phyloP scores from a whole-genome alignment of 139 green algal genomes.

The Volvox africanus region DNA sequence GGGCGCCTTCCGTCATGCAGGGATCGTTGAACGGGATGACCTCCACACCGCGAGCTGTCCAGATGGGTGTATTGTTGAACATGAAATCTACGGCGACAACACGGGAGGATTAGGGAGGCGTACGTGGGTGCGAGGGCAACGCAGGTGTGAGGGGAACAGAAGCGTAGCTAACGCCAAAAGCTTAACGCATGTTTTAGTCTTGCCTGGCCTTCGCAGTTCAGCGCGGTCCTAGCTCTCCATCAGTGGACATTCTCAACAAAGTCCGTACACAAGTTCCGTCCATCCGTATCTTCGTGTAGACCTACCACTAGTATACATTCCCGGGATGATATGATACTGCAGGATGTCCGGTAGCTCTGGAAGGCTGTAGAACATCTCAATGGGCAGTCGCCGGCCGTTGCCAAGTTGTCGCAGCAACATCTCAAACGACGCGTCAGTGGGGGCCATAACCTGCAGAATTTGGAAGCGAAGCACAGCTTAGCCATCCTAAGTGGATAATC shows the following conservation, averaged over 20 bases:
- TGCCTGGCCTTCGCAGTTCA: too few relatives aligned
- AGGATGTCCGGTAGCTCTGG: slow-evolving; percentile 78
- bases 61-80: slow-evolving; percentile 77
- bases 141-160: too few relatives aligned
- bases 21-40: slow-evolving; percentile 73
- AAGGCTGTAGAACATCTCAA: slow-evolving; percentile 61
- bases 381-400: slow-evolving; percentile 57
- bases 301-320: slow-evolving; percentile 65
- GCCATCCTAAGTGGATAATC: too few relatives aligned
- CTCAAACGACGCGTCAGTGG: slow-evolving; percentile 72
- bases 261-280: too few relatives aligned
- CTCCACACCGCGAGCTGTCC: slow-evolving; percentile 67
- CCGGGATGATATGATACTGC: slow-evolving; percentile 76
- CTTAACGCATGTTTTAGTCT: too few relatives aligned
- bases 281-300: not conserved
- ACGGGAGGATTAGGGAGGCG: not conserved
- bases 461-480: too few relatives aligned
- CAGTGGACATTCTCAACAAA: too few relatives aligned
- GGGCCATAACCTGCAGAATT: slow-evolving; percentile 65
- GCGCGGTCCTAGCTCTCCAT: too few relatives aligned
- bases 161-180: too few relatives aligned
- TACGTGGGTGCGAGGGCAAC: not conserved
- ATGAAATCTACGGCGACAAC: too few relatives aligned
- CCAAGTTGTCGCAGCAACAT: slow-evolving; percentile 64
- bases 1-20: slow-evolving; percentile 66